Conservation (phyloP, 371 early-diverging fungal species). For the Mortierella sp. region DNA sequence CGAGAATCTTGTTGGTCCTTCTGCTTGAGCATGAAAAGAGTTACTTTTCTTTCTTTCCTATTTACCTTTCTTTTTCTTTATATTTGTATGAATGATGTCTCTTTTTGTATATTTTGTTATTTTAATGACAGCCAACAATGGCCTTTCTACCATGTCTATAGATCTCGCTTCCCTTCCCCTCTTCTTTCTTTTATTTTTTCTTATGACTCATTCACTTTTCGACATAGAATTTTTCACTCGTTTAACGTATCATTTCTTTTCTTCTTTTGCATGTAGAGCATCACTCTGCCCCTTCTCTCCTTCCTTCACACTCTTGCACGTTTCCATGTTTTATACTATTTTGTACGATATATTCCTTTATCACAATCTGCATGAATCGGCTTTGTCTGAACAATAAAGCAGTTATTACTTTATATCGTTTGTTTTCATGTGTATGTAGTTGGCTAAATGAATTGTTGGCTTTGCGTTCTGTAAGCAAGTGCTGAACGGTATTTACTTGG, state of each 20-base stretch:
- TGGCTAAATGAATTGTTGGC: too few relatives aligned
- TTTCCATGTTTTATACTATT: not conserved
- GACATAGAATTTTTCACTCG: not conserved
- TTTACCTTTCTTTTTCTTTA: not conserved
- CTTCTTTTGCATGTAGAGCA: not conserved
- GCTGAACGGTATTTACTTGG: too few relatives aligned
- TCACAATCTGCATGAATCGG: not conserved
- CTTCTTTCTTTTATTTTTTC: not conserved
- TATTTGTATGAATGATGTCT: constrained; percentile 12
- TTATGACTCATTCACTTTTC: not conserved
- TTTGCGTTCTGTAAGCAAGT: too few relatives aligned
- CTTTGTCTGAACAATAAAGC: too few relatives aligned
- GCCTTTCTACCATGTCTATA: not conserved
- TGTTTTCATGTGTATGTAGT: too few relatives aligned
- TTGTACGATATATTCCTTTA: constrained; percentile 4
- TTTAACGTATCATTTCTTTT: not conserved
- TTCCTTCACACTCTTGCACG: not conserved
- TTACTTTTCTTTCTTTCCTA: not conserved
- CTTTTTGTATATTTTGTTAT: not conserved
- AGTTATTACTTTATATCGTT: too few relatives aligned
- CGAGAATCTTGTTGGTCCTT: constrained; percentile 47
- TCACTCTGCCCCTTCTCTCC: not conserved
- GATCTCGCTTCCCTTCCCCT: not conserved
- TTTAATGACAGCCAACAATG: not conserved
- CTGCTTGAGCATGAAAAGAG: constrained; percentile 8